Conservation (phyloP, 2,329 filamentous ascomycete genomes). For the Orbilia oligospora region DNA sequence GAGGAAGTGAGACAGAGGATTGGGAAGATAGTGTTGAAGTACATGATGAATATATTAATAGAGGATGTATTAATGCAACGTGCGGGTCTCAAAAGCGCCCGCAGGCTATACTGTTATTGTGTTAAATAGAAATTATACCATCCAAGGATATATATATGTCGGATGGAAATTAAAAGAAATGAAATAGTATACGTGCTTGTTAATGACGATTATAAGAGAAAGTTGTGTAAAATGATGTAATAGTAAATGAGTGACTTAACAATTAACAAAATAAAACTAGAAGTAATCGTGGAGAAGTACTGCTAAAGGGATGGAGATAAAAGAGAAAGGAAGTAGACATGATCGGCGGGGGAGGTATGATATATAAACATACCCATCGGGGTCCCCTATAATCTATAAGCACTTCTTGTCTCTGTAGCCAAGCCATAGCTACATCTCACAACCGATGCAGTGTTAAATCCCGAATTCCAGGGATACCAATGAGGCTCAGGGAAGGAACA, state of each 20-base stretch:
- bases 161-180: neutral
- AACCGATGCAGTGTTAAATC: neutral
- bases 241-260: slow-evolving; percentile 26
- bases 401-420: slow-evolving; percentile 10
- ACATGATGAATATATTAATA: slow-evolving; percentile 32
- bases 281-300: neutral
- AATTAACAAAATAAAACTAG: slow-evolving; percentile 4
- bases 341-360: slow-evolving; percentile 18
- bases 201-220: slow-evolving; percentile 2
- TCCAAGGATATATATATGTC: neutral
- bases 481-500: slow-evolving; percentile 8
- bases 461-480: neutral
- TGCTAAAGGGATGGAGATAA: neutral
- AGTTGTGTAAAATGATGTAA: neutral
- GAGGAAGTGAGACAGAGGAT: slow-evolving; percentile 32
- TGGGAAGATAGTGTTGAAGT: slow-evolving; percentile 19
- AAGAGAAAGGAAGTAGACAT: slow-evolving; percentile 5
- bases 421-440: neutral
- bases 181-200: neutral
- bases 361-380: slow-evolving; percentile 19
- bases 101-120: neutral
- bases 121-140: slow-evolving; percentile 20
- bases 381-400: neutral
- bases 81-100: neutral
- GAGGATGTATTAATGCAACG: neutral